Evolutionary conservation across 495 filamentous ascomycete genomes (phyloP).

Genomic region (Penicillium psychrofluorescens): DNA sequence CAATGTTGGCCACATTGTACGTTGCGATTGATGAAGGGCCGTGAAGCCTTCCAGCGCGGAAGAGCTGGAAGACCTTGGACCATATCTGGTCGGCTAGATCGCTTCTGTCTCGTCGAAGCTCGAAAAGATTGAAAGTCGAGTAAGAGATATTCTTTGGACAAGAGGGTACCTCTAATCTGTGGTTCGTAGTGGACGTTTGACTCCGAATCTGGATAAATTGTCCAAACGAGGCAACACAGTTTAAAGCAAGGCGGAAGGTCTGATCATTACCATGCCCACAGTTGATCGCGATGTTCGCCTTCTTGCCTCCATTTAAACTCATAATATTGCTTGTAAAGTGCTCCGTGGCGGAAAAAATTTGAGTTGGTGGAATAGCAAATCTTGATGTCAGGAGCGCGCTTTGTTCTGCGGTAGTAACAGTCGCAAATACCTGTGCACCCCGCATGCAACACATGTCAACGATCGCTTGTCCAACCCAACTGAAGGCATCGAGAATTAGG

Average conservation of each 20-base stretch:
- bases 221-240: constrained; percentile 6
- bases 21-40: background rate
- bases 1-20: background rate
- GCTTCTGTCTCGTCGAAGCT: background rate
- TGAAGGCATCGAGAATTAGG: constrained; percentile 3
- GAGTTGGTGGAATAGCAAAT: background rate
- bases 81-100: background rate
- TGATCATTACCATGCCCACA: background rate
- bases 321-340: constrained; percentile 1
- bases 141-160: constrained; percentile 2
- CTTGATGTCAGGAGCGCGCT: background rate
- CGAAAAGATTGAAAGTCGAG: constrained; percentile 11
- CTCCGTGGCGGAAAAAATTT: background rate
- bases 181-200: background rate
- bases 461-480: constrained; percentile 8
- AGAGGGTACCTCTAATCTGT: background rate
- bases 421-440: background rate
- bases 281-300: background rate
- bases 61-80: constrained; percentile 3
- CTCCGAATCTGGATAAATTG: constrained; percentile 5
- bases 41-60: constrained; percentile 2
- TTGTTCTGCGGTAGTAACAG: background rate
- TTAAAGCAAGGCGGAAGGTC: background rate
- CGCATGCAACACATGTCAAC: constrained; percentile 1
- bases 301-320: constrained; percentile 3